These are phyloP conservation scores for Sordariomycetes sp. DNA, from an alignment of 2,329 filamentous ascomycete genomes.

Conservation along the genomic window DNA sequence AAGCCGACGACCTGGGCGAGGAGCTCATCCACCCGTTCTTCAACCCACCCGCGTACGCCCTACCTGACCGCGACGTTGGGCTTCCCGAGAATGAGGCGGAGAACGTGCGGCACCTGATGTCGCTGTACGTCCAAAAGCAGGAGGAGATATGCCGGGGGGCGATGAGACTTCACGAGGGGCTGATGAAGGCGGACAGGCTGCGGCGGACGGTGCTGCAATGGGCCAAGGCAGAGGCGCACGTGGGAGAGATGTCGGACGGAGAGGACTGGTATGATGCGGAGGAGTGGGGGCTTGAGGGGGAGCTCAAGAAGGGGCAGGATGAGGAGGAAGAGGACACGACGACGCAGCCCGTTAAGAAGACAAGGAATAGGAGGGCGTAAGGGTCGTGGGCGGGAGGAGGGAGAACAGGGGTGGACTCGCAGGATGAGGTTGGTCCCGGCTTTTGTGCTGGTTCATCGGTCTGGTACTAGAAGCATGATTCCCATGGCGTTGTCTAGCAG, in stretches of 20 bases:
- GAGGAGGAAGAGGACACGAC: slow-evolving; percentile 65
- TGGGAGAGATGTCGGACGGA: slow-evolving; percentile 69
- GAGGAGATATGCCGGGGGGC: slow-evolving; percentile 68
- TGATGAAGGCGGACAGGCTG: slow-evolving; percentile 60
- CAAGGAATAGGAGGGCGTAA: slow-evolving; percentile 36
- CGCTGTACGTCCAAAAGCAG: slow-evolving; percentile 73
- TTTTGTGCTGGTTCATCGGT: not conserved
- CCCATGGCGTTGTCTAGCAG: too few species aligned
- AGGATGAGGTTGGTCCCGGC: not conserved
- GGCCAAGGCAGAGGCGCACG: slow-evolving; percentile 67
- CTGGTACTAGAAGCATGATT: not conserved
- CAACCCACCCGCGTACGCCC: slow-evolving; percentile 45
- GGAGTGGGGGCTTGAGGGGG: slow-evolving; percentile 62
- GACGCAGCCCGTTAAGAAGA: slow-evolving; percentile 45
- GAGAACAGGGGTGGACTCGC: not conserved
- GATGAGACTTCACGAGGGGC: slow-evolving; percentile 52
- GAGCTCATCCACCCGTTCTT: slow-evolving; percentile 65
- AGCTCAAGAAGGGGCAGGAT: slow-evolving; percentile 69
- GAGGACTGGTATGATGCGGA: slow-evolving; percentile 84
- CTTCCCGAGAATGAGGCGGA: slow-evolving; percentile 65
- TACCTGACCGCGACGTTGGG: slow-evolving; percentile 56
- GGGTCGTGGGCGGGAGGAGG: not conserved
- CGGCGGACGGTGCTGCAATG: slow-evolving; percentile 59
- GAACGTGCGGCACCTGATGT: slow-evolving; percentile 59
- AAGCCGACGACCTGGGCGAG: slow-evolving; percentile 7